Percentiles rank a stretch among this genome's conserved stretches.
These are phyloP conservation scores for Geotrichum ghanense DNA, from an alignment of 805 yeast genomes.

Conservation along the genomic window DNA sequence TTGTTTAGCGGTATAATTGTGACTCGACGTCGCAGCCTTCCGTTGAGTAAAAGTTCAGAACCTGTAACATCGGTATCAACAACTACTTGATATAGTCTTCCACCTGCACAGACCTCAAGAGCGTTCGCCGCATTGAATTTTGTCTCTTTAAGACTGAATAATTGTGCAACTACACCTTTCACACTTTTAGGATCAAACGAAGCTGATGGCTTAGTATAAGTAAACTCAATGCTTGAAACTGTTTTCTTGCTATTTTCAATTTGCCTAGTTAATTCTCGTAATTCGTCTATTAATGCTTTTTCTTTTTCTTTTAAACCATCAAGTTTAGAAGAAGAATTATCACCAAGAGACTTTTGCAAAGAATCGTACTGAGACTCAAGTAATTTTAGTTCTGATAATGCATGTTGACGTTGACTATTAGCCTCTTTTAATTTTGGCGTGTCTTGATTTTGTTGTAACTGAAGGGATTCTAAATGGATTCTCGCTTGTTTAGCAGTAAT, in stretches of 20 bases:
- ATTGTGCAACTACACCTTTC: slow-evolving; percentile 81
- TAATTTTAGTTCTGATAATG: slow-evolving; percentile 30
- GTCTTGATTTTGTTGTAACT: slow-evolving; percentile 38
- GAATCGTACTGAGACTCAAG: slow-evolving; percentile 29
- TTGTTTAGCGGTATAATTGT: slow-evolving; percentile 89
- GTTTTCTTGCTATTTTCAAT: slow-evolving; percentile 47
- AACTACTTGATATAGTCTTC: slow-evolving; percentile 75
- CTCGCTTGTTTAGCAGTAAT: slow-evolving; percentile 48
- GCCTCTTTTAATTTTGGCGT: slow-evolving; percentile 30
- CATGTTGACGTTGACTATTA: slow-evolving; percentile 19
- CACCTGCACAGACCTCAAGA: slow-evolving; percentile 90
- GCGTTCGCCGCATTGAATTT: slow-evolving; percentile 63
- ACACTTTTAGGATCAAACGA: slow-evolving; percentile 53
- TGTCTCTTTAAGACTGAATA: slow-evolving; percentile 51
- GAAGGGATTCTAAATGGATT: slow-evolving; percentile 46
- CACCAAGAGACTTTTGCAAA: slow-evolving; percentile 39
- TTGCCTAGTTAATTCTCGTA: slow-evolving; percentile 34
- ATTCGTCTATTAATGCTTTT: slow-evolving; percentile 29
- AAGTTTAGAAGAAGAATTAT: slow-evolving; percentile 26
- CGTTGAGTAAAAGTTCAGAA: slow-evolving; percentile 67
- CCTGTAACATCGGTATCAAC: slow-evolving; percentile 84
- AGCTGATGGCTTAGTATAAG: slow-evolving; percentile 52
- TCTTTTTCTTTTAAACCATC: slow-evolving; percentile 16
- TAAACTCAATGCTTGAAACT: slow-evolving; percentile 65
- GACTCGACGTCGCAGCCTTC: slow-evolving; percentile 67